Evolutionary conservation across 768 basidiomycete genomes (phyloP), one percentile per base, ranked within the genome.

Genomic region (Rhizopogon salebrosus): DNA sequence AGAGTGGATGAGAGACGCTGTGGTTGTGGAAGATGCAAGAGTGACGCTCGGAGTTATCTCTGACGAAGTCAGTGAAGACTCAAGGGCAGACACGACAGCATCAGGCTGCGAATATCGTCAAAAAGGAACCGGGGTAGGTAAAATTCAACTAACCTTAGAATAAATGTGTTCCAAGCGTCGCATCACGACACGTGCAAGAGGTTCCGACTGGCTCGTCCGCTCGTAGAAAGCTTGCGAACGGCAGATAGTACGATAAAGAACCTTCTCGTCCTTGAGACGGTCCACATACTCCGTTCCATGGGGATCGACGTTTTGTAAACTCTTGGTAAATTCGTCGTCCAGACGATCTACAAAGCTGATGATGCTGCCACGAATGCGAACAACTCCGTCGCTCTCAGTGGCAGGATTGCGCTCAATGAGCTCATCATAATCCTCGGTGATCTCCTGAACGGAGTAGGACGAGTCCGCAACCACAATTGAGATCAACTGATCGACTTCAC

Each of bases 201-300:
- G 85, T 36, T 97, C 94, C 36, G 77, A 73, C 69, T 87, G 85
- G 24, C 77, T 73, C 16, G 84, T 87, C 60, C 79, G 80, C 74
- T 97, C 94, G 70, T 95, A 98, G 64, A 93, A 86, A 9, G 86
- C 82, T 69, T 98, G 92, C 0, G 94, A 88, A 48, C 90, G 88
- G 69, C 91, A 92, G 58, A 99, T 92, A 29, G 92, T 94, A 65
- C 84, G 82, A 69, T 98, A 99, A 22, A 99, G 80, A 14, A 86
- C 85, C 64, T 93, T 92, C 74, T 98, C 98, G 65, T 98, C 94
- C 71, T 93, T 93, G 53, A 99, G 75, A 43, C 97, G 82, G 65
- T 98, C 97, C 40, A 99, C 89, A 65, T 99, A 99, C 69, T 99
- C 97, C n/a, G 90, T 92, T 2, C 97, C 94, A 66, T 99, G 97